Conservation (phyloP, 805 yeast species). For the Candida alai region DNA sequence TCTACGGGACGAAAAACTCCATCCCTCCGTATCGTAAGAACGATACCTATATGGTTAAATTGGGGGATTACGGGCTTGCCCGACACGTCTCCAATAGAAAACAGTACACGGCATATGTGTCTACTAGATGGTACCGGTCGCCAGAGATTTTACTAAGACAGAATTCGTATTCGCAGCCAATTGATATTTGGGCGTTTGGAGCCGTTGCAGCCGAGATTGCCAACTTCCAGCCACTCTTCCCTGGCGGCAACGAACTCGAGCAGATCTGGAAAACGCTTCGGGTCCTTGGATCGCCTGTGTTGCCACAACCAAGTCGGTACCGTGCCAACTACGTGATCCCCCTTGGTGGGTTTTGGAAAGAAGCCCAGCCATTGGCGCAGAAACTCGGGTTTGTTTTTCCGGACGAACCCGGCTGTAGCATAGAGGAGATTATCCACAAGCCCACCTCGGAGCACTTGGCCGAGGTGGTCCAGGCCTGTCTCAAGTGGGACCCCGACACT, state of each 20-base stretch:
- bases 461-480: conserved; percentile 45
- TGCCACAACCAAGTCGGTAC: conserved; percentile 17
- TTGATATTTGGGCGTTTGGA: conserved; percentile 87
- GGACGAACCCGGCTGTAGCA: conserved; percentile 44
- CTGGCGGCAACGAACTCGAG: conserved; percentile 76
- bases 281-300: conserved; percentile 69
- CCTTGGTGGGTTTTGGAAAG: conserved; percentile 73
- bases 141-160: conserved; percentile 75
- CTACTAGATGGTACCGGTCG: conserved; percentile 84
- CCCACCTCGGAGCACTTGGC: conserved; percentile 40
- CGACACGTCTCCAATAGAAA: conserved; percentile 50
- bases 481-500: conserved; percentile 76
- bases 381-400: conserved; percentile 59
- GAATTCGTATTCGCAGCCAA: conserved; percentile 58
- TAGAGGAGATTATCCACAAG: conserved; percentile 44
- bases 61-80: conserved; percentile 80
- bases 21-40: conserved; percentile 38
- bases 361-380: conserved; percentile 50
- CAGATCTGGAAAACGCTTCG: conserved; percentile 69
- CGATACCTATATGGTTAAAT: conserved; percentile 58
- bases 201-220: conserved; percentile 72
- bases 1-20: conserved; percentile 40
- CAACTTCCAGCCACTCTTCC: conserved; percentile 73
- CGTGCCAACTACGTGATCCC: conserved; percentile 26
- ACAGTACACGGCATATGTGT: conserved; percentile 70